These are phyloP conservation scores for Stagonosporopsis cucurbitacearum DNA, from an alignment of 2,329 filamentous ascomycete genomes.

Conservation along the genomic window DNA sequence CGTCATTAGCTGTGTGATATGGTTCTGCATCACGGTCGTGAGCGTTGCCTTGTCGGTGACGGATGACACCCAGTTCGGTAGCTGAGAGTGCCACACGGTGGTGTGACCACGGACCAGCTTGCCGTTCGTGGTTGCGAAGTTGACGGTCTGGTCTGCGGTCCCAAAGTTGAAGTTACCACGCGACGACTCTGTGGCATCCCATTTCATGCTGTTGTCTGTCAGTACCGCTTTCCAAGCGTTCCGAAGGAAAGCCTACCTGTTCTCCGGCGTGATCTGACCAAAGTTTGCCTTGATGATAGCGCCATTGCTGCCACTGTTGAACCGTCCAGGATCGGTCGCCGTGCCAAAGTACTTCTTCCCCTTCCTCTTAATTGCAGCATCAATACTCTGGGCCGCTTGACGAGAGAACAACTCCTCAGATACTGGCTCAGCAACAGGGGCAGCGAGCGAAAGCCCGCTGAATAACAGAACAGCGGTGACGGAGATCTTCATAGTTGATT, in stretches of 20 bases:
- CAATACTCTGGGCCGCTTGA: slow-evolving; percentile 56
- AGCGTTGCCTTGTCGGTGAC: slow-evolving; percentile 62
- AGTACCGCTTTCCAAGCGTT: neutral
- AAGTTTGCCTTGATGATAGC: slow-evolving; percentile 68
- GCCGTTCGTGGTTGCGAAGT: slow-evolving; percentile 63
- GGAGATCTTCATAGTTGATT: slow-evolving; percentile 40
- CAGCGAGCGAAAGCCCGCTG: slow-evolving; percentile 34
- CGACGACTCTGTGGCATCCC: slow-evolving; percentile 63
- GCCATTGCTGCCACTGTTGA: slow-evolving; percentile 59
- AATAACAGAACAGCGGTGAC: slow-evolving; percentile 38
- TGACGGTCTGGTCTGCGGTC: slow-evolving; percentile 64
- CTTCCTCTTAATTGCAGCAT: slow-evolving; percentile 64
- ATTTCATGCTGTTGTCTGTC: slow-evolving; percentile 64
- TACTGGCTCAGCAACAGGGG: slow-evolving; percentile 34
- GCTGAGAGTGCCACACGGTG: slow-evolving; percentile 66
- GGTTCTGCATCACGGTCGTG: slow-evolving; percentile 65
- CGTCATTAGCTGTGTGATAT: slow-evolving; percentile 64
- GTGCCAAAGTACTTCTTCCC: slow-evolving; percentile 73
- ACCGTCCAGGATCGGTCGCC: slow-evolving; percentile 61
- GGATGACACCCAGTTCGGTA: slow-evolving; percentile 63
- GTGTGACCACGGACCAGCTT: slow-evolving; percentile 70
- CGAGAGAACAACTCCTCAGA: slow-evolving; percentile 38
- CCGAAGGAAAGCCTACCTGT: slow-evolving; percentile 48
- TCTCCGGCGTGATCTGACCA: slow-evolving; percentile 71
- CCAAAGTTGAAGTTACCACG: slow-evolving; percentile 57